Evolutionary conservation across 345 rosid genomes (phyloP).

Genomic region (Cardiospermum halicacabum): DNA sequence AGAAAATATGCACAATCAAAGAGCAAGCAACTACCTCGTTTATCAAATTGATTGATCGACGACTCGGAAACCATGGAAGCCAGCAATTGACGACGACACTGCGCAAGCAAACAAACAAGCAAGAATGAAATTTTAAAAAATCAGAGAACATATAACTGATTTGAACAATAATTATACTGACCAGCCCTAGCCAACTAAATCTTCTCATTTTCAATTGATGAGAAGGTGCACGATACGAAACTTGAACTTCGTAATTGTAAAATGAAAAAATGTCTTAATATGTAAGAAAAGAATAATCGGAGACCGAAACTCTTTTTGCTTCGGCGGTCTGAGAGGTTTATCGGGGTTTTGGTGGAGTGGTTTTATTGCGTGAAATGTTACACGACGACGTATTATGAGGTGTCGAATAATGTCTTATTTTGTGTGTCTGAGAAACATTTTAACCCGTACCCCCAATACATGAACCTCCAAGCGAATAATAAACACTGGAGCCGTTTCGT

Average conservation of each 20-base stretch:
- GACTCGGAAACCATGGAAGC: slow-evolving; percentile 30
- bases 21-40: slow-evolving; percentile 34
- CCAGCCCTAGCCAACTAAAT: slow-evolving; percentile 45
- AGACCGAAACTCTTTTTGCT: not conserved
- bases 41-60: slow-evolving; percentile 18
- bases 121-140: not conserved
- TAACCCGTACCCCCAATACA: no score
- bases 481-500: not conserved
- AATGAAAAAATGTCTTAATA: slow-evolving; percentile 8
- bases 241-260: not conserved
- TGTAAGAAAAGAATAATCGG: slow-evolving; percentile 17
- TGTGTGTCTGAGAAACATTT: no score
- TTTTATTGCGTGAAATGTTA: not conserved
- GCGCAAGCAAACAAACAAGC: slow-evolving; percentile 5
- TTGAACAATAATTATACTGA: slow-evolving; percentile 19
- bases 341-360: not conserved
- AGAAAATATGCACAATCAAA: not conserved
- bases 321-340: not conserved
- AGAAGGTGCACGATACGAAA: not conserved
- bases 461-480: no score
- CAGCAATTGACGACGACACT: slow-evolving; percentile 51
- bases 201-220: slow-evolving; percentile 35
- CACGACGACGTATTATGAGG: not conserved
- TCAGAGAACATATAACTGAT: not conserved
- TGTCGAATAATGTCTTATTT: no score